A percentile compares a stretch with the other conserved stretches of the same genome.
Evolutionary conservation across 805 yeast species (phyloP).

Genomic region (Wickerhamiella musiphila): DNA sequence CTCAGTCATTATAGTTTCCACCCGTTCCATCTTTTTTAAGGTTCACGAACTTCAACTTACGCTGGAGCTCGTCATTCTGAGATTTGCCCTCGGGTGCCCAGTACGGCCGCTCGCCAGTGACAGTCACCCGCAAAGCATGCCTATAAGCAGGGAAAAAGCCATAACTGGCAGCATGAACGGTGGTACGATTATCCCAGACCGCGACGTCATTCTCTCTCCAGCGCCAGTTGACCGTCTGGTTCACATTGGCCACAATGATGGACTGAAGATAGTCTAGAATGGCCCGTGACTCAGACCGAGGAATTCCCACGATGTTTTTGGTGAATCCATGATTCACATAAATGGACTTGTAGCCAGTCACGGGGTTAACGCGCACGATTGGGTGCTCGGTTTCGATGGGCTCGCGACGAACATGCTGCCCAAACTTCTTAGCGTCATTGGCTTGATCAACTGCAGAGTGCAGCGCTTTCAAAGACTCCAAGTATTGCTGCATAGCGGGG

Average conservation of each 20-base stretch:
- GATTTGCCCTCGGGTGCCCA: slow-evolving; percentile 11
- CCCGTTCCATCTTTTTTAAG: slow-evolving; percentile 18
- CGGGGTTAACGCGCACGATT: slow-evolving; percentile 56
- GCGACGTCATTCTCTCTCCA: slow-evolving; percentile 61
- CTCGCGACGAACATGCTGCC: slow-evolving; percentile 50
- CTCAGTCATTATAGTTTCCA: slow-evolving; percentile 21
- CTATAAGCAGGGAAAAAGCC: slow-evolving; percentile 59
- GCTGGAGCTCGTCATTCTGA: slow-evolving; percentile 14
- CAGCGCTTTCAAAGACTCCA: slow-evolving; percentile 36
- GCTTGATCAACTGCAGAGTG: slow-evolving; percentile 57
- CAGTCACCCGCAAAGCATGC: slow-evolving; percentile 60
- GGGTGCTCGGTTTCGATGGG: slow-evolving; percentile 52
- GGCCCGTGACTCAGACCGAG: slow-evolving; percentile 46
- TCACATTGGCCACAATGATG: slow-evolving; percentile 36
- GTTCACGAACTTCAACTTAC: slow-evolving; percentile 13
- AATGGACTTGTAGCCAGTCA: slow-evolving; percentile 42
- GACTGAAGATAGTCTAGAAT: slow-evolving; percentile 37
- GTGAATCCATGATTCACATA: slow-evolving; percentile 46
- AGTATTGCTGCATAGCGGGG: slow-evolving; percentile 28
- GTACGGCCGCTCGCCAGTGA: slow-evolving; percentile 54
- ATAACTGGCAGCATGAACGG: slow-evolving; percentile 48
- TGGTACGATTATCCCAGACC: slow-evolving; percentile 65
- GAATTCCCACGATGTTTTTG: slow-evolving; percentile 47
- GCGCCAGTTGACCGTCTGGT: slow-evolving; percentile 48
- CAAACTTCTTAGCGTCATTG: slow-evolving; percentile 31